Percentiles rank a stretch among this genome's conserved stretches.
Evolutionary conservation across 169 alveolate genomes (phyloP).

Genomic region (Eimeria maxima): DNA sequence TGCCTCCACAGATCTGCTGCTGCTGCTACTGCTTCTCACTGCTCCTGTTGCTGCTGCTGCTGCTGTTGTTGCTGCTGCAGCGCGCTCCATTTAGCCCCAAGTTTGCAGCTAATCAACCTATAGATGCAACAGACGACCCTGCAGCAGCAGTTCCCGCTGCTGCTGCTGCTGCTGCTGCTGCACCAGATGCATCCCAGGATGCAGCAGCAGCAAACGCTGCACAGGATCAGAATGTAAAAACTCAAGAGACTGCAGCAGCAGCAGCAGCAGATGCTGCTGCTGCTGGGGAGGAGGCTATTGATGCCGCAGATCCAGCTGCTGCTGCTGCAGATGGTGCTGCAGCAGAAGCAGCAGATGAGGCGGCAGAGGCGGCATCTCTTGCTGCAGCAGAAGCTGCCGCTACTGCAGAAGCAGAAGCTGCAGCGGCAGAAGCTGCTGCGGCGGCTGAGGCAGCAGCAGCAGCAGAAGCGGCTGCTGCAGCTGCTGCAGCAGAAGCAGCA

Average conservation of each 20-base stretch:
- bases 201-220: background rate
- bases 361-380: background rate
- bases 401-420: background rate
- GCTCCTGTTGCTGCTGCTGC: constrained; percentile 33
- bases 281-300: background rate
- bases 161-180: constrained; percentile 19
- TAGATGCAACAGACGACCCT: constrained; percentile 8
- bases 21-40: background rate
- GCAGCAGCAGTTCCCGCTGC: background rate
- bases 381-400: background rate
- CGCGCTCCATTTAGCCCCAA: constrained; percentile 20
- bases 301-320: background rate
- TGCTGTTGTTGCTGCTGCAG: constrained; percentile 31
- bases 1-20: background rate
- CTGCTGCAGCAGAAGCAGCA: background rate
- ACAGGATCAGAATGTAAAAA: background rate
- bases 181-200: background rate
- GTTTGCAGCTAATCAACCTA: constrained; percentile 17
- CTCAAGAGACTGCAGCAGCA: background rate
- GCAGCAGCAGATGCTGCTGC: background rate
- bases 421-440: background rate
- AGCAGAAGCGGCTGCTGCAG: background rate
- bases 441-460: constrained; percentile 13
- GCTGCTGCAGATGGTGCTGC: background rate
- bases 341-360: background rate